A percentile compares a stretch with the other conserved stretches of the same genome.
phyloP scores from a whole-genome alignment of 192 early-diverging fungal species.

The Geranomyces variabilis region DNA sequence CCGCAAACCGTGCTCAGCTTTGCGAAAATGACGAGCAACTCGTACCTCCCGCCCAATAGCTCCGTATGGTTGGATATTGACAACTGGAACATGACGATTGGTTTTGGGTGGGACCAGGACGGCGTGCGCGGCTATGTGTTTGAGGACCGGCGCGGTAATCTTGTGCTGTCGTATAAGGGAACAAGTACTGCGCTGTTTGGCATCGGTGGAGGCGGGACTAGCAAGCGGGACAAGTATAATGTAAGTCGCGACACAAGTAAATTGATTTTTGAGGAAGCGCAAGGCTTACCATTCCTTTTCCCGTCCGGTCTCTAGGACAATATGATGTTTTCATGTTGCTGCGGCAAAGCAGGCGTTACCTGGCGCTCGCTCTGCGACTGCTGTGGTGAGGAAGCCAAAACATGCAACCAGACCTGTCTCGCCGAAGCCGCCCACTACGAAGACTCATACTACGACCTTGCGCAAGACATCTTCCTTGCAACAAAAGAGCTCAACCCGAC shows the following conservation, averaged over 20 bases:
- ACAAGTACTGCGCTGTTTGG: slow-evolving; percentile 44
- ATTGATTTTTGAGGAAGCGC: neutral
- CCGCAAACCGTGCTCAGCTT: slow-evolving; percentile 71
- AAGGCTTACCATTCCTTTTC: neutral
- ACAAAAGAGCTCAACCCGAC: slow-evolving; percentile 61
- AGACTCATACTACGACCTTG: slow-evolving; percentile 44
- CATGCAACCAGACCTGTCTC: slow-evolving; percentile 32
- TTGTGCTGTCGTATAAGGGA: slow-evolving; percentile 88
- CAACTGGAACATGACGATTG: slow-evolving; percentile 28
- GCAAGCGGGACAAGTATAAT: slow-evolving; percentile 47
- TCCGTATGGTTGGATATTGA: slow-evolving; percentile 26
- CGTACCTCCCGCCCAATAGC: slow-evolving; percentile 70
- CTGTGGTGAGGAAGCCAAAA: neutral
- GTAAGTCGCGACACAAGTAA: neutral
- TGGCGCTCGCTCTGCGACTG: slow-evolving; percentile 37
- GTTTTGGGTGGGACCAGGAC: slow-evolving; percentile 47
- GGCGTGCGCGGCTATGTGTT: slow-evolving; percentile 86
- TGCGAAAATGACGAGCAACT: slow-evolving; percentile 82
- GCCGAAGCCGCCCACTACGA: slow-evolving; percentile 24
- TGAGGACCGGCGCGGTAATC: slow-evolving; percentile 59
- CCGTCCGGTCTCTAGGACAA: slow-evolving; percentile 79
- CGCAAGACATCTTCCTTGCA: slow-evolving; percentile 62
- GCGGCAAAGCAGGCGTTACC: slow-evolving; percentile 71
- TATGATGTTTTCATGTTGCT: slow-evolving; percentile 94
- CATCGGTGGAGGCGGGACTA: slow-evolving; percentile 42